Conservation (phyloP, 371 early-diverging fungal genomes). For the Rhizopus stolonifer region DNA sequence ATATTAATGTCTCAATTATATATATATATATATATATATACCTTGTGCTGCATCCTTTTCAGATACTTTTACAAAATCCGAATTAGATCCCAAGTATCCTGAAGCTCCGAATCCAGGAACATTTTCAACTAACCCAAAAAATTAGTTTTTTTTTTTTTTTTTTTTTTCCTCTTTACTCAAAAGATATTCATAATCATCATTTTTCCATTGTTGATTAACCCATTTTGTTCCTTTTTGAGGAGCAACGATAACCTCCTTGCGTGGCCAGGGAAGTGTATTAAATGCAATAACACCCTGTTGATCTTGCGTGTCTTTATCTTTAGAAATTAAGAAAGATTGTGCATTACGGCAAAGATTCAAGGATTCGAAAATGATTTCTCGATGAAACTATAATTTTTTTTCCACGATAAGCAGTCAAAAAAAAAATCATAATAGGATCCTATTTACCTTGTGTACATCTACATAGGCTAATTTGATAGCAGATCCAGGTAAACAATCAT, state of each 20-base stretch:
- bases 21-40: too few species aligned
- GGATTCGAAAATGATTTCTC: slow-evolving; percentile 38
- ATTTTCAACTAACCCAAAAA: slow-evolving; percentile 24
- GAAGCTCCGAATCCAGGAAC: slow-evolving; percentile 37
- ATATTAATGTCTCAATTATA: too few species aligned
- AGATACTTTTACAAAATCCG: slow-evolving; percentile 10
- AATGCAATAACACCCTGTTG: slow-evolving; percentile 58
- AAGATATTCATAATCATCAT: slow-evolving; percentile 48
- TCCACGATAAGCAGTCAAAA: neutral
- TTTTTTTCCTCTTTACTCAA: slow-evolving; percentile 27
- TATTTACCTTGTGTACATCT: slow-evolving; percentile 69
- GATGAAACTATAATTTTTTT: slow-evolving; percentile 30
- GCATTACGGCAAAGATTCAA: slow-evolving; percentile 34
- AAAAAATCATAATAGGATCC: neutral
- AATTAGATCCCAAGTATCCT: slow-evolving; percentile 14
- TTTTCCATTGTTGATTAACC: slow-evolving; percentile 43
- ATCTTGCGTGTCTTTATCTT: neutral
- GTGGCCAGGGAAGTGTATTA: slow-evolving; percentile 82
- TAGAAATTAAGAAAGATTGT: slow-evolving; percentile 24
- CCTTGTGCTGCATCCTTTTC: slow-evolving; percentile 21
- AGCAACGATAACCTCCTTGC: slow-evolving; percentile 69
- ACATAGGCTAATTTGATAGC: slow-evolving; percentile 87
- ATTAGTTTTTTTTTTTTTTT: neutral
- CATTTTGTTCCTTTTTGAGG: slow-evolving; percentile 37
- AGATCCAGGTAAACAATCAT: slow-evolving; percentile 94